Percentiles rank a stretch among this genome's conserved stretches.
Conservation (phyloP, 768 basidiomycete genomes). For the Tricholoma furcatifolium region DNA sequence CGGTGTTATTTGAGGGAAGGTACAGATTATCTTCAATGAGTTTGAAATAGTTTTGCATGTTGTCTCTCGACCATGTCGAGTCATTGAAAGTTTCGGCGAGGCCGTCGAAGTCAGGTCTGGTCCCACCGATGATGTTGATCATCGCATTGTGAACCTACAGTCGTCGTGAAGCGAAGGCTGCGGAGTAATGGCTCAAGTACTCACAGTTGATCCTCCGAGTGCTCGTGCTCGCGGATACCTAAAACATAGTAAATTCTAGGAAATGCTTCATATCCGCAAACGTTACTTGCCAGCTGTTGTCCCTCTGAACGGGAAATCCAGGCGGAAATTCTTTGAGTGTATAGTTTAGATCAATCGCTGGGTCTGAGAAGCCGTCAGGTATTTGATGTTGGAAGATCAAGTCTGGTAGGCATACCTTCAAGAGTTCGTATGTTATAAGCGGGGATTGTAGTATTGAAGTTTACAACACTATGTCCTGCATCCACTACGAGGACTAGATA, state of each 20-base stretch:
- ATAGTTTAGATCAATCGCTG: conserved; percentile 26
- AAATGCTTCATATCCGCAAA: neutral
- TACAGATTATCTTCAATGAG: conserved; percentile 26
- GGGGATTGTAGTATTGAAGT: conserved; percentile 28
- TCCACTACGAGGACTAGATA: conserved; percentile 28
- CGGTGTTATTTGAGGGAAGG: conserved; percentile 12
- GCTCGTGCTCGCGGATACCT: conserved; percentile 31
- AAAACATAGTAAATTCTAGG: neutral
- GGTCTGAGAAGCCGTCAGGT: conserved; percentile 15
- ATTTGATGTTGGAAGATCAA: neutral
- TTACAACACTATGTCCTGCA: conserved; percentile 24
- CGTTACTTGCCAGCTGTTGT: conserved; percentile 20
- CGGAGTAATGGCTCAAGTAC: neutral
- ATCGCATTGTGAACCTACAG: conserved; percentile 27
- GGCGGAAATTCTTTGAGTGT: conserved; percentile 26
- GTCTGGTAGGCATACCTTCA: conserved; percentile 18
- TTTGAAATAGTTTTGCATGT: conserved; percentile 30
- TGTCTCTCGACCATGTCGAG: conserved; percentile 24
- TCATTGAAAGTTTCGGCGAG: conserved; percentile 25
- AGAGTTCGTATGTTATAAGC: conserved; percentile 22
- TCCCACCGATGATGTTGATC: conserved; percentile 27
- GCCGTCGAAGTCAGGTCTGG: conserved; percentile 24
- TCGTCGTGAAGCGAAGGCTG: neutral
- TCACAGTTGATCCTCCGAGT: conserved; percentile 29
- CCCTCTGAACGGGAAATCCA: conserved; percentile 22